Percentiles rank a stretch among this genome's conserved stretches.
phyloP scores from a whole-genome alignment of 2,329 filamentous ascomycete genomes.

The Clarireedia monteithiana region DNA sequence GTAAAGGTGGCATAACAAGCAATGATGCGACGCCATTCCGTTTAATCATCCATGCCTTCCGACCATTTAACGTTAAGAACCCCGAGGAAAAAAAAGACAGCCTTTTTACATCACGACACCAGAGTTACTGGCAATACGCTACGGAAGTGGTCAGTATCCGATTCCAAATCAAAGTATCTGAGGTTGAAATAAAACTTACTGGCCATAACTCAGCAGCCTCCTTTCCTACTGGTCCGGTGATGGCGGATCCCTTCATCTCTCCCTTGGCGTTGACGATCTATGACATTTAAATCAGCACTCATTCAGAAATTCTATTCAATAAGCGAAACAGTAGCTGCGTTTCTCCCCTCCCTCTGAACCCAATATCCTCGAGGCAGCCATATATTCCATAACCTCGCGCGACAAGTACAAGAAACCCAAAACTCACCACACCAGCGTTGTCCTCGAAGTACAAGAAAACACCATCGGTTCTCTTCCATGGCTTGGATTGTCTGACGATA shows the following conservation, averaged over 20 bases:
- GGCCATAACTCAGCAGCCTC: slow-evolving; percentile 99
- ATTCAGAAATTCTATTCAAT: neutral
- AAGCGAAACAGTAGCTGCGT: neutral
- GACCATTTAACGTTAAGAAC: slow-evolving; percentile 15
- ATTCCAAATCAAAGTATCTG: slow-evolving; percentile 27
- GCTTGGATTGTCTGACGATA: slow-evolving; percentile 98
- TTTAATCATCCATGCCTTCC: slow-evolving; percentile 10
- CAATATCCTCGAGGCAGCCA: neutral
- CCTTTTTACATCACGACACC: slow-evolving; percentile 96
- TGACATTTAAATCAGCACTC: slow-evolving; percentile 30
- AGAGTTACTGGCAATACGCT: slow-evolving; percentile 99
- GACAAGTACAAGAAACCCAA: slow-evolving; percentile 9
- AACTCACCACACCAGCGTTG: slow-evolving; percentile 95
- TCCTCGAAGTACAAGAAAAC: slow-evolving; percentile 99
- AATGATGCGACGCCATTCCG: slow-evolving; percentile 8
- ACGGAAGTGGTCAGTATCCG: slow-evolving; percentile 18
- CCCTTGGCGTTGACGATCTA: slow-evolving; percentile 99
- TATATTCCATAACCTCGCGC: neutral
- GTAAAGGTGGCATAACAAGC: slow-evolving; percentile 6
- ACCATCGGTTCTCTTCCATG: slow-evolving; percentile 97
- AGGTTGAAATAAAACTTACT: slow-evolving; percentile 46
- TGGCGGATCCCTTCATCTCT: slow-evolving; percentile 99
- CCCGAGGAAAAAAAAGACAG: slow-evolving; percentile 23
- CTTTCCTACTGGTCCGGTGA: slow-evolving; percentile 98
- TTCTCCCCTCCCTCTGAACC: neutral